phyloP scores from a whole-genome alignment of 2,329 filamentous ascomycete genomes.

The Hypoxylon sp. region DNA sequence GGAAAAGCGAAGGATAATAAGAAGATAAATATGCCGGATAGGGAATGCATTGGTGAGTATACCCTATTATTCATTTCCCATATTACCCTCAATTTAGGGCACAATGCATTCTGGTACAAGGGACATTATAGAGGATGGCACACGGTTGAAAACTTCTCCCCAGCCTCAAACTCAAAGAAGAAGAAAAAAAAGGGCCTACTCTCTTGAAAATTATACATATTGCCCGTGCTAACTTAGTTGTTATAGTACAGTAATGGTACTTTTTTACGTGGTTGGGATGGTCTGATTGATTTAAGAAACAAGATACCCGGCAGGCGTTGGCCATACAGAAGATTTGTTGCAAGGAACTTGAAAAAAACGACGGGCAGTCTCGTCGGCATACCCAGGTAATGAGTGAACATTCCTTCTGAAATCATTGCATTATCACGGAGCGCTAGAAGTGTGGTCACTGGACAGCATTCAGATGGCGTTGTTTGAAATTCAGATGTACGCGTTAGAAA shows the following conservation, averaged over 20 bases:
- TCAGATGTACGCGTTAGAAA: slow-evolving; percentile 3
- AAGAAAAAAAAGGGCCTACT: background rate
- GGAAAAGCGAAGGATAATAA: slow-evolving; percentile 47
- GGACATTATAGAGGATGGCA: background rate
- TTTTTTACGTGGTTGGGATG: slow-evolving; percentile 33
- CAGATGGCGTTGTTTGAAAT: slow-evolving; percentile 23
- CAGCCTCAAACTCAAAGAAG: background rate
- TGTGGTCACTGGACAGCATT: slow-evolving; percentile 33
- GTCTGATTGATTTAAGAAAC: slow-evolving; percentile 40
- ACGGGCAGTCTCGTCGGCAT: slow-evolving; percentile 21
- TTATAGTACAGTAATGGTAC: slow-evolving; percentile 51
- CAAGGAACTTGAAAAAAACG: slow-evolving; percentile 34
- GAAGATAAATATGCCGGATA: slow-evolving; percentile 43
- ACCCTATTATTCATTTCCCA: background rate
- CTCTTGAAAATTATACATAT: background rate
- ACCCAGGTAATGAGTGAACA: slow-evolving; percentile 23
- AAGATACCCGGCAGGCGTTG: slow-evolving; percentile 48
- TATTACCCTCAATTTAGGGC: background rate
- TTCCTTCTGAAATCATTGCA: slow-evolving; percentile 32
- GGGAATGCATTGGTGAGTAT: slow-evolving; percentile 50
- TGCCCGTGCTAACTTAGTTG: slow-evolving; percentile 19
- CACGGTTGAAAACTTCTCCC: background rate
- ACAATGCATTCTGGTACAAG: background rate
- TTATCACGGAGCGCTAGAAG: slow-evolving; percentile 26
- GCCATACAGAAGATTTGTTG: slow-evolving; percentile 42